Evolutionary conservation across 192 early-diverging fungal species (phyloP), one percentile per base, ranked within the genome.

Genomic region (Gamsiella multidivaricata): DNA sequence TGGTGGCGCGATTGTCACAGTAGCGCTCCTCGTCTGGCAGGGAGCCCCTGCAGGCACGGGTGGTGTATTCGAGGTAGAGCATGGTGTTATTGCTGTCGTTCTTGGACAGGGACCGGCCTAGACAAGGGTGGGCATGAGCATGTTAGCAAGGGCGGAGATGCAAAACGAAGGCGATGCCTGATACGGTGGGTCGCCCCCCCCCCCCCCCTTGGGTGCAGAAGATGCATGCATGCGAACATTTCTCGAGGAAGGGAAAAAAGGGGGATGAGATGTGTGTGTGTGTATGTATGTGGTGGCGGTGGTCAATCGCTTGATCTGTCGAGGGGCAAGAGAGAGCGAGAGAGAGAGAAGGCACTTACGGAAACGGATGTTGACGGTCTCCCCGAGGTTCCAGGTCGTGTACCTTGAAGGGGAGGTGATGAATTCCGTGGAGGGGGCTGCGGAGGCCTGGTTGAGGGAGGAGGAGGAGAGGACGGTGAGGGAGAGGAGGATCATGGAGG

Each of bases 1-100:
- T 73, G 20, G 70, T 65, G 6, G 70, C 70, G 6, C 70, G 31
- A 39, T 60, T 73, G 32, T 73, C 70, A 20, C 70, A 73, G 23
- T 50, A 53, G 7, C 61, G 34, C 22, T 65, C 61, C 15, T 51
- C 54, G 33, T 73, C 70, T 1, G 70, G 62, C 9, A 34, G 25
- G 5, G 70, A 65, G 31, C 70, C 70, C 15, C 23, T 37, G 32
- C 70, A 73, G 25, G 55, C 54, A 2, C 70, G 61, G 1, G 70
- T 73, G 4, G 45, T 65, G 56, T 73, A 73, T 59, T 73, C 70
- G 2, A 73, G 56, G 14, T 65, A 73, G 41, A 73, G 61, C 70
- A 73, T 73, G 0, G 61, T 65, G 37, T 33, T 43, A 37, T 60
- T 65, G 49, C 70, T 73, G 23, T 65, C 61, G n/a, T 23, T 25